Base-by-base conservation (phyloP, 768 basidiomycete genomes). In the Russula sp. region DNA sequence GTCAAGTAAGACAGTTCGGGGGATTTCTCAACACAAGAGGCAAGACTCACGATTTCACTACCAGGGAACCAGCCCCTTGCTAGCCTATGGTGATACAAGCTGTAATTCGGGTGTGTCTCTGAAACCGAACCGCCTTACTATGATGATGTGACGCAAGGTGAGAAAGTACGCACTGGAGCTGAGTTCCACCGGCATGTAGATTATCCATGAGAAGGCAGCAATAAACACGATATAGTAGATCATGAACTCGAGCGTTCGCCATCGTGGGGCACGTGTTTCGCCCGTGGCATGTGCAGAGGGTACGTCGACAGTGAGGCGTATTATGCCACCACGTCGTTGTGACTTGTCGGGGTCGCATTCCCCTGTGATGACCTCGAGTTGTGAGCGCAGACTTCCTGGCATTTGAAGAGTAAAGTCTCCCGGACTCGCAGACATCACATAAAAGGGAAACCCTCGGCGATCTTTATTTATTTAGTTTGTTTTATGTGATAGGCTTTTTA, bases 21-120 rank as follows among this genome's bases (percentile, higher is more conserved):
- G 22, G 11, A 31, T 6, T 37, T n/a, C 44, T 6, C 35, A 32
- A 32, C 13, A 34, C 40, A 27, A 14, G 34, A 40, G n/a, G 20
- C 45, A 49, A 32, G 14, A 56, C 59, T 59, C 70, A 96, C 95
- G 13, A 95, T 81, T 71, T 78, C 73, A 35, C 91, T 84, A 44
- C 86, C 89, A 66, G 86, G 84, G 20, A 98, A 73, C 94, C 95
- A 98, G 0, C 95, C 93, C 0, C 74, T 66, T 0, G 83, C 84
- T 3, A 98, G 75, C 62, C 79, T 78, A 14, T 74, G 69, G 1
- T 77, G 75, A 74, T 85, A 97, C 27, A 78, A 72, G 3, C 68
- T 70, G 68, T 88, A 94, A 71, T 97, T 97, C 2, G 83, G 83
- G 73, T 94, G 86, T 54, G 81, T 80, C 42, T 80, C 91, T 93